phyloP scores from a whole-genome alignment of 257 asterid genomes.

The Penstemon eatonii region DNA sequence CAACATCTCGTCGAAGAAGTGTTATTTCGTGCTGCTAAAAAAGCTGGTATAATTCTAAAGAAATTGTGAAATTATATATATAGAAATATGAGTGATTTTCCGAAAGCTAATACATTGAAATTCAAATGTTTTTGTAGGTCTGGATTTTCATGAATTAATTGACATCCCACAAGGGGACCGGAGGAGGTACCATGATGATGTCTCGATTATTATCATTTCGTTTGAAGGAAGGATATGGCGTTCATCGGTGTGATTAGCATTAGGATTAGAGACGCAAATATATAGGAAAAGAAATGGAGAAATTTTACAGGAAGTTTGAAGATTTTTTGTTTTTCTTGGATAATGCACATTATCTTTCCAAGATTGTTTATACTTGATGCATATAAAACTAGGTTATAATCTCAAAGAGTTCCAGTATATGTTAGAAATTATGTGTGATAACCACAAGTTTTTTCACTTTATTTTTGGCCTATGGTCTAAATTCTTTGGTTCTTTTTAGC shows the following conservation, averaged over 20 bases:
- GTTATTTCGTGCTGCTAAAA: constrained; percentile 57
- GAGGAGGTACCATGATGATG: constrained; percentile 65
- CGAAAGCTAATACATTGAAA: too few relatives aligned
- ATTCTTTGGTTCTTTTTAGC: constrained; percentile 32
- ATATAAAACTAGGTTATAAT: constrained; percentile 31
- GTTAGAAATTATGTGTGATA: constrained; percentile 24
- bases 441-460: constrained; percentile 20
- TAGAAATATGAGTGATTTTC: too few relatives aligned
- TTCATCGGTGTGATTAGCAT: constrained; percentile 41
- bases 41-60: constrained; percentile 38
- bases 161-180: constrained; percentile 72
- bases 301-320: constrained; percentile 26
- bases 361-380: constrained; percentile 33
- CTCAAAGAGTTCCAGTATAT: background rate
- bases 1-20: constrained; percentile 65
- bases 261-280: background rate
- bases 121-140: background rate
- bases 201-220: constrained; percentile 56
- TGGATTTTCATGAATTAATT: constrained; percentile 58
- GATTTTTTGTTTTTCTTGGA: constrained; percentile 6
- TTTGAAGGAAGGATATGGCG: constrained; percentile 70
- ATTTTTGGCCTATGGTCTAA: constrained; percentile 19
- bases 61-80: too few relatives aligned
- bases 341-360: background rate
- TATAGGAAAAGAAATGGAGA: constrained; percentile 21